These are phyloP conservation scores for Chalaropsis thielavioides DNA, from an alignment of 2,329 filamentous ascomycete genomes.

Conservation along the genomic window DNA sequence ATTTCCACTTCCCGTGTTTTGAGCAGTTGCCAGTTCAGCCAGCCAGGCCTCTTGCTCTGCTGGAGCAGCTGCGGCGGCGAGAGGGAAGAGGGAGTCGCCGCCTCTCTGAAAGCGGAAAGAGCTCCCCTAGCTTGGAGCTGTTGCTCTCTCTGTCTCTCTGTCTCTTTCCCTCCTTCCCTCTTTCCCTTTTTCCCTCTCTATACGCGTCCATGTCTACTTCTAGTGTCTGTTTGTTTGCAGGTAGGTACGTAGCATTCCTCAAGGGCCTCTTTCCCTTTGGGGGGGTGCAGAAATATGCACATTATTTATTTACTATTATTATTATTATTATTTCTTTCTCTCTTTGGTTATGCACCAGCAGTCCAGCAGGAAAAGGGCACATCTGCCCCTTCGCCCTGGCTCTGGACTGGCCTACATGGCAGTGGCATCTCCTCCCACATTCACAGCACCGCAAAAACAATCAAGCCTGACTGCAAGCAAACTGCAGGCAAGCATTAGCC, in stretches of 20 bases:
- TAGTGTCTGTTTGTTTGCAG: background rate
- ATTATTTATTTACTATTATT: background rate
- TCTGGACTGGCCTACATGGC: background rate
- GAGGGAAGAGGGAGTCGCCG: background rate
- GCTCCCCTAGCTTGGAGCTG: background rate
- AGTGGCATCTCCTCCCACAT: background rate
- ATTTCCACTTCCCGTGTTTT: background rate
- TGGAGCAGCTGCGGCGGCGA: no score
- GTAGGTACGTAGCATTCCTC: background rate
- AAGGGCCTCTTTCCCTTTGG: background rate
- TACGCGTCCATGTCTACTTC: background rate
- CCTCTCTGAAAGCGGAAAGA: conserved; percentile 1
- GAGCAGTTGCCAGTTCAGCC: background rate
- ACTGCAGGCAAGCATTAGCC: background rate
- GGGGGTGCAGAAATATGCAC: no score
- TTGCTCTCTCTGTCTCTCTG: no score
- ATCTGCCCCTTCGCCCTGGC: background rate
- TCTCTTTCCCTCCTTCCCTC: no score
- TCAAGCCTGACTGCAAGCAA: background rate
- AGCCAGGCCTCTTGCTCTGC: background rate
- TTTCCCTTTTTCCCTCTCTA: no score
- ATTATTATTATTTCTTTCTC: background rate
- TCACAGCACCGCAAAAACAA: background rate
- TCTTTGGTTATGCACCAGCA: no score
- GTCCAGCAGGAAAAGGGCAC: background rate